A percentile compares a stretch with the other conserved stretches of the same genome.
Evolutionary conservation across 1,284 basidiomycete genomes (phyloP).

Genomic region (Cutaneotrichosporon curvatum): DNA sequence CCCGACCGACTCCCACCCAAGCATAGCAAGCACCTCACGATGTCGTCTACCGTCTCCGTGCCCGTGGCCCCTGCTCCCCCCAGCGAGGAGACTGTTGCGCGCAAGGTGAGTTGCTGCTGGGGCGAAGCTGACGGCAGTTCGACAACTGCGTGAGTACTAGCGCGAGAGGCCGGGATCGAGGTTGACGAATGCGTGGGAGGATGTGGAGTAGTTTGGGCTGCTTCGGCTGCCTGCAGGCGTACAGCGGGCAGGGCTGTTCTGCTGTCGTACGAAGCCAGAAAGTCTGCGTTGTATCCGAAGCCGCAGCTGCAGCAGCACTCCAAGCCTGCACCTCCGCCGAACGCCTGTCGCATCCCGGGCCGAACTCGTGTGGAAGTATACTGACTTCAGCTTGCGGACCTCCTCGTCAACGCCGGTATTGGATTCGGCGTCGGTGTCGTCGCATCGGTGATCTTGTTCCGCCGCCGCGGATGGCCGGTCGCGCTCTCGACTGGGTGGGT

Average conservation of each 20-base stretch:
- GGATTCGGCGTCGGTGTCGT: constrained; percentile 93
- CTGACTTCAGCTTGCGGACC: constrained; percentile 47
- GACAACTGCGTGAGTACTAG: constrained; percentile 75
- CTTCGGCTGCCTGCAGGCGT: too few species aligned
- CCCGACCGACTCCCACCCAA: not conserved
- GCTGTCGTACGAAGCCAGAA: too few species aligned
- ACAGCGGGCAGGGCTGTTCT: too few species aligned
- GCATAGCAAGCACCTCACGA: not conserved
- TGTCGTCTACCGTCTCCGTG: constrained; percentile 16
- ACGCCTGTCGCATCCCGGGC: too few species aligned
- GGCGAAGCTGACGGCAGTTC: constrained; percentile 53
- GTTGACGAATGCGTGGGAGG: not conserved
- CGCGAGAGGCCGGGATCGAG: constrained; percentile 5
- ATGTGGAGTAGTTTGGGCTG: too few species aligned
- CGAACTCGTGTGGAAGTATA: not conserved
- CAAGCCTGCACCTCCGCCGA: too few species aligned
- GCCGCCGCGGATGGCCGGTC: constrained; percentile 92
- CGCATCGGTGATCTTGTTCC: constrained; percentile 88
- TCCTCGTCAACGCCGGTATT: constrained; percentile 65
- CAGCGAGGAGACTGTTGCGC: constrained; percentile 75
- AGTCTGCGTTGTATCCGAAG: too few species aligned
- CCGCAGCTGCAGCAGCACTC: not conserved
- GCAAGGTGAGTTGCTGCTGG: constrained; percentile 59
- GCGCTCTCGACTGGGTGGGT: constrained; percentile 79
- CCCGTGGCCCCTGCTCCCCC: constrained; percentile 55